Percentiles rank a stretch among this genome's conserved stretches.
Conservation (phyloP, 1,284 basidiomycete genomes). For the Trichosporon sp. region DNA sequence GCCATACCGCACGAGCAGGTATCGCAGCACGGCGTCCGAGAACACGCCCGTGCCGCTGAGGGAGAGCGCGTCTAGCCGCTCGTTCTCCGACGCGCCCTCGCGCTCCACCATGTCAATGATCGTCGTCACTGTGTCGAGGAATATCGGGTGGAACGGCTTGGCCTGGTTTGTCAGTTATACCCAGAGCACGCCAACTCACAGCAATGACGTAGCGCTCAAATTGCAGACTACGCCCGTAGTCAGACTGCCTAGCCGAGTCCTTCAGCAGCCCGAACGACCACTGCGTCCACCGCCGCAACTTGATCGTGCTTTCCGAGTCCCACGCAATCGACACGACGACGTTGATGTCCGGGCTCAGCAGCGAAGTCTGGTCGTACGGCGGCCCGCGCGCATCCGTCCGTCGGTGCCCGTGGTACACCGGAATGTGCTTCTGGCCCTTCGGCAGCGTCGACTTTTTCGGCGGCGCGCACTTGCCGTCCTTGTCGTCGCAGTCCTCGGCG, state of each 20-base stretch:
- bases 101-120: slow-evolving; percentile 11
- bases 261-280: slow-evolving; percentile 8
- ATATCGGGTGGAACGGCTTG: slow-evolving; percentile 34
- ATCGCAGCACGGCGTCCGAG: slow-evolving; percentile 35
- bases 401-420: neutral
- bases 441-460: neutral
- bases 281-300: slow-evolving; percentile 9
- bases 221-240: slow-evolving; percentile 23
- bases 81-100: neutral
- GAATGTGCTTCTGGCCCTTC: neutral
- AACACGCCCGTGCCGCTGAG: slow-evolving; percentile 34
- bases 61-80: slow-evolving; percentile 18
- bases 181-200: slow-evolving; percentile 11
- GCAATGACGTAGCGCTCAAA: slow-evolving; percentile 30
- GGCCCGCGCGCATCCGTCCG: neutral
- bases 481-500: neutral
- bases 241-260: neutral
- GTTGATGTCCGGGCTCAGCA: slow-evolving; percentile 32
- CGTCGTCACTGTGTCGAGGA: slow-evolving; percentile 34
- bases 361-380: slow-evolving; percentile 20
- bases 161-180: slow-evolving; percentile 18
- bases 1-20: slow-evolving; percentile 37
- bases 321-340: slow-evolving; percentile 34
- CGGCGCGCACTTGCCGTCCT: neutral
- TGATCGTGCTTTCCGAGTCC: slow-evolving; percentile 25